These are phyloP conservation scores for Cyclostephanos invisitatus DNA, from an alignment of 108 stramenopile genomes.

Conservation along the genomic window DNA sequence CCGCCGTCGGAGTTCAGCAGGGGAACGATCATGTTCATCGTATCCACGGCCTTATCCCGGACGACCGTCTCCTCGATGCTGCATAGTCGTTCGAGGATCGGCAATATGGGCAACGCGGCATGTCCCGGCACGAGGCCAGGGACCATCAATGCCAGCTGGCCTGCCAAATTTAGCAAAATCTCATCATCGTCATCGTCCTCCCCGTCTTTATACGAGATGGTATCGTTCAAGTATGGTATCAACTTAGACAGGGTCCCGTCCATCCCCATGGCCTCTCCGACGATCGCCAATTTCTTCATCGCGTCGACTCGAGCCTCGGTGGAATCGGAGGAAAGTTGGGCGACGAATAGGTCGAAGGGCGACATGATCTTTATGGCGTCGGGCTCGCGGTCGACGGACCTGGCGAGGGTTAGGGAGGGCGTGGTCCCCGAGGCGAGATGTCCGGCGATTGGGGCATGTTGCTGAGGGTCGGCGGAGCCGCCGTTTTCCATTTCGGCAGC, in stretches of 20 bases:
- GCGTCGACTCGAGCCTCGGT: constrained; percentile 84
- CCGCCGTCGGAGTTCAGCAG: constrained; percentile 27
- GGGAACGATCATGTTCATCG: constrained; percentile 63
- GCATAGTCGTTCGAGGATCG: constrained; percentile 88
- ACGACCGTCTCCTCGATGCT: constrained; percentile 96
- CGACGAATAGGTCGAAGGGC: constrained; percentile 75
- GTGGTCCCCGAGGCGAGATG: constrained; percentile 55
- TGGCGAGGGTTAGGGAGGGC: constrained; percentile 71
- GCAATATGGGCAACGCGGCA: constrained; percentile 68
- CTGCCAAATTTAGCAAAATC: constrained; percentile 71
- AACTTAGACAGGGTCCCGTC: constrained; percentile 56
- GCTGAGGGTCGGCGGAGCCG: constrained; percentile 5
- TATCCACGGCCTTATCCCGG: constrained; percentile 83
- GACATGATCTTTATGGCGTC: constrained; percentile 63
- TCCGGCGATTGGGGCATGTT: constrained; percentile 49
- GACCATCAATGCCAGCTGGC: constrained; percentile 74
- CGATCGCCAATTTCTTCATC: constrained; percentile 83
- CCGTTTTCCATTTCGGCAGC: neutral
- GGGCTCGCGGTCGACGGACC: constrained; percentile 52
- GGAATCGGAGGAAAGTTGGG: constrained; percentile 66
- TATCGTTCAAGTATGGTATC: constrained; percentile 64
- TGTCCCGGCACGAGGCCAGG: constrained; percentile 60
- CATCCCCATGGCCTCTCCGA: constrained; percentile 75
- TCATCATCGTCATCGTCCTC: constrained; percentile 72
- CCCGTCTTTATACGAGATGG: constrained; percentile 45